Evolutionary conservation across 305 asterid genomes (phyloP).

Genomic region (Coffea humblotiana): DNA sequence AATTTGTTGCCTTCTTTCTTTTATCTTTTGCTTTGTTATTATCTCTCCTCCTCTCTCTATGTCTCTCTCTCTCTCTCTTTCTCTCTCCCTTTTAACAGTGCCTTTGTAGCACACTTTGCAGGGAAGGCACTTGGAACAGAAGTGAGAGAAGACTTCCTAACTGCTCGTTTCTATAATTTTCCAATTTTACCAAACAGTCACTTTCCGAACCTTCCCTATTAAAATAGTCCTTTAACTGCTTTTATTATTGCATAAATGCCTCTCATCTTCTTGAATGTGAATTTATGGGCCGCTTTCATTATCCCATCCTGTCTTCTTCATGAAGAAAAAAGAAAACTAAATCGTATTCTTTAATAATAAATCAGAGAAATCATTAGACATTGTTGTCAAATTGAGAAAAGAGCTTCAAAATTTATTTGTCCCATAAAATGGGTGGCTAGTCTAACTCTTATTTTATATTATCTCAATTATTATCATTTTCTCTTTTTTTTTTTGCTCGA

Average conservation of each 20-base stretch:
- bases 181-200: slow-evolving; percentile 64
- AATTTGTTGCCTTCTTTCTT: slow-evolving; percentile 37
- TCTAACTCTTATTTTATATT: no score
- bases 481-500: no score
- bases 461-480: no score
- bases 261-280: background rate
- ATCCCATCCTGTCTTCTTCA: background rate
- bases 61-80: slow-evolving; percentile 20
- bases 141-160: slow-evolving; percentile 67
- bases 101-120: slow-evolving; percentile 64
- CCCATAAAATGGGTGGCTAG: no score
- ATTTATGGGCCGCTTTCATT: background rate
- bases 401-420: background rate
- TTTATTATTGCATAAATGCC: background rate
- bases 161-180: slow-evolving; percentile 34
- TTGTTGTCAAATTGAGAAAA: background rate
- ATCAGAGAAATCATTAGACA: background rate
- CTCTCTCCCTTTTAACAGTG: slow-evolving; percentile 12
- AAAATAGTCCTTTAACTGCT: slow-evolving; percentile 3
- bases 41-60: slow-evolving; percentile 16
- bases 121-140: slow-evolving; percentile 83
- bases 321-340: background rate
- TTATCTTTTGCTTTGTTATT: slow-evolving; percentile 45
- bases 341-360: background rate
- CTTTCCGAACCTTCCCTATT: slow-evolving; percentile 32